These are phyloP conservation scores for Apiotrichum sp. DNA, from an alignment of 1,284 basidiomycete genomes.

Conservation along the genomic window DNA sequence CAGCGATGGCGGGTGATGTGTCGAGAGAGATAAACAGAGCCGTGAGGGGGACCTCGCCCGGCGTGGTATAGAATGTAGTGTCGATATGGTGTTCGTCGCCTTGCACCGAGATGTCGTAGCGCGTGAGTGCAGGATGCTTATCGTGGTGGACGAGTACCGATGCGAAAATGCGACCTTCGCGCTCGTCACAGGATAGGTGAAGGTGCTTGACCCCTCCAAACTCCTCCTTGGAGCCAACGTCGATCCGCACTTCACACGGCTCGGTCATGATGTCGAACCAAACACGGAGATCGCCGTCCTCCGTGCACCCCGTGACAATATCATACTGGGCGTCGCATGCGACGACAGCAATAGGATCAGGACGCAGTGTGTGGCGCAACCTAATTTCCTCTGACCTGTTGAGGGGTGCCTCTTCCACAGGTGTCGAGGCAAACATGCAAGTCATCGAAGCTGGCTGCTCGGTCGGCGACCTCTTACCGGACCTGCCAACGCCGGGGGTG, in stretches of 20 bases:
- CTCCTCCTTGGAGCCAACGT: slow-evolving; percentile 27
- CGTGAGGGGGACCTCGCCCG: slow-evolving; percentile 17
- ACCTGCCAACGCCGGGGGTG: slow-evolving; percentile 17
- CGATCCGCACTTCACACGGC: slow-evolving; percentile 24
- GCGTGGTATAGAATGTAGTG: slow-evolving; percentile 15
- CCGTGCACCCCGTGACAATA: slow-evolving; percentile 34
- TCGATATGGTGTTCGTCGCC: slow-evolving; percentile 4
- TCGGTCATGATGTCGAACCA: slow-evolving; percentile 22
- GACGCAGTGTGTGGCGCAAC: slow-evolving; percentile 22
- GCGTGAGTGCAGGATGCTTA: slow-evolving; percentile 21
- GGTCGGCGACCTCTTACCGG: slow-evolving; percentile 25
- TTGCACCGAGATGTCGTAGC: slow-evolving; percentile 24
- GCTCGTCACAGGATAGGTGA: slow-evolving; percentile 15
- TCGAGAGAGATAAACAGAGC: slow-evolving; percentile 16
- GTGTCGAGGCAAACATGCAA: slow-evolving; percentile 33
- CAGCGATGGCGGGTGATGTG: slow-evolving; percentile 18
- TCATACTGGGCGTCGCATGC: slow-evolving; percentile 27
- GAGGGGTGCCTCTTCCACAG: slow-evolving; percentile 18
- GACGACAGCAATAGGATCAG: slow-evolving; percentile 33
- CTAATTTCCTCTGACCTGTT: slow-evolving; percentile 33
- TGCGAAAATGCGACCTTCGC: slow-evolving; percentile 5
- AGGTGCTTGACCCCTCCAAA: slow-evolving; percentile 24
- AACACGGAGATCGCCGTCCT: slow-evolving; percentile 36
- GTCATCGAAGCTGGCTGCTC: slow-evolving; percentile 24
- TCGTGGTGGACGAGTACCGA: slow-evolving; percentile 30